Conservation (phyloP, 1,139 yeast species). For the Candida neerlandica region DNA sequence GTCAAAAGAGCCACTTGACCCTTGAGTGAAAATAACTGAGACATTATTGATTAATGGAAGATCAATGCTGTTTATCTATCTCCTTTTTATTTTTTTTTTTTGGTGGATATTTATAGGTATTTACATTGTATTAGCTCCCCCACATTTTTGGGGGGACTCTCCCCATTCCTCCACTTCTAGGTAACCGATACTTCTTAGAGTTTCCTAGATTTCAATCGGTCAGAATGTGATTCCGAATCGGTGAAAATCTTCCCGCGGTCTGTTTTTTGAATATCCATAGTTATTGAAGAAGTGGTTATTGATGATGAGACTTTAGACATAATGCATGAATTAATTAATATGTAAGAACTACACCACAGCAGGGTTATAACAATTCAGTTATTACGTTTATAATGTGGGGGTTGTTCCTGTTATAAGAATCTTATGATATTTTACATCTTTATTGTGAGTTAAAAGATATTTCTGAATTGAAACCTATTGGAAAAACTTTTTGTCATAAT, state of each 20-base stretch:
- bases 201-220: neutral
- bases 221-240: neutral
- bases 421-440: too few relatives aligned
- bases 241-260: neutral
- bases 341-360: too few relatives aligned
- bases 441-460: too few relatives aligned
- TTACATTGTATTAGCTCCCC: neutral
- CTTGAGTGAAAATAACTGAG: constrained; percentile 29
- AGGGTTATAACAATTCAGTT: too few relatives aligned
- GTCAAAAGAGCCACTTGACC: constrained; percentile 38
- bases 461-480: too few relatives aligned
- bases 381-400: too few relatives aligned
- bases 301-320: too few relatives aligned
- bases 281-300: too few relatives aligned
- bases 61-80: neutral
- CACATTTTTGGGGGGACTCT: constrained; percentile 2
- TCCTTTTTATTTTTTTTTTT: neutral
- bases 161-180: neutral
- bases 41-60: constrained; percentile 3
- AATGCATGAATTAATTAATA: too few relatives aligned
- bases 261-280: too few relatives aligned
- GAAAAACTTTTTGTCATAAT: too few relatives aligned
- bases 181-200: neutral
- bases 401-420: too few relatives aligned
- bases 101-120: neutral